Evolutionary conservation across 2,329 filamentous ascomycete species (phyloP), one percentile per base, ranked within the genome.

Genomic region (Pseudocercospora crystallina): DNA sequence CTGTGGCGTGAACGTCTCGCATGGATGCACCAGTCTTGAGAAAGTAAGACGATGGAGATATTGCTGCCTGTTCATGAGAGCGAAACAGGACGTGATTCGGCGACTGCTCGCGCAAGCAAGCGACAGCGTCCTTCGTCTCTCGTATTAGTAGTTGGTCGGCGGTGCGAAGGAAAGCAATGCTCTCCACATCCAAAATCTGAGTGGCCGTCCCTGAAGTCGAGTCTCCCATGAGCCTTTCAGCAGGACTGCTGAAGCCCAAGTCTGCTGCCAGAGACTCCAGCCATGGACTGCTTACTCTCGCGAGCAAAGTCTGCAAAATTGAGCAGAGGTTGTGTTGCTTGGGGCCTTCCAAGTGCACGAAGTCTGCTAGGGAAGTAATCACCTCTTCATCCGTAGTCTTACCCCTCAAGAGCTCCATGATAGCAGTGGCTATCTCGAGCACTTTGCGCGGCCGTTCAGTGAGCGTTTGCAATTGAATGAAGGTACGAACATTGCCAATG

Each of bases 391-490:
- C 59, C 3, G 50, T 57, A 3, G 11, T 37, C 20, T 32, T 43
- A 11, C 14, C 43, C 29, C 41, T 37, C 1, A 58, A 38, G 8
- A 17, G 17, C 7, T 47, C 47, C 13, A 43, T 30, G 15, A 64
- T 41, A 1, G 36, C 17, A 9, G 34, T 26, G 3, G 66, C 29
- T 10, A 62, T 29, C 9, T 35, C 12, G n/a, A 67, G 39, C n/a
- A 67, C 35, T 8, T 46, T 48, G 3, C 30, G 15, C 12, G 79
- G 65, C 73, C 78, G 45, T 71, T 64, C 46, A 34, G 74, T 67
- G 1, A 71, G 51, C 4, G 62, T 50, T 50, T 76, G 70, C 1
- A 78, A 61, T 51, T 74, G 70, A 2, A 78, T 58, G 4, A 75
- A 17, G 2, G 71, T 73, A 20, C 51, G 51, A 5, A 73, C 58